Evolutionary conservation across 306 rosid genomes (phyloP).

Genomic region (Delonix regia): DNA sequence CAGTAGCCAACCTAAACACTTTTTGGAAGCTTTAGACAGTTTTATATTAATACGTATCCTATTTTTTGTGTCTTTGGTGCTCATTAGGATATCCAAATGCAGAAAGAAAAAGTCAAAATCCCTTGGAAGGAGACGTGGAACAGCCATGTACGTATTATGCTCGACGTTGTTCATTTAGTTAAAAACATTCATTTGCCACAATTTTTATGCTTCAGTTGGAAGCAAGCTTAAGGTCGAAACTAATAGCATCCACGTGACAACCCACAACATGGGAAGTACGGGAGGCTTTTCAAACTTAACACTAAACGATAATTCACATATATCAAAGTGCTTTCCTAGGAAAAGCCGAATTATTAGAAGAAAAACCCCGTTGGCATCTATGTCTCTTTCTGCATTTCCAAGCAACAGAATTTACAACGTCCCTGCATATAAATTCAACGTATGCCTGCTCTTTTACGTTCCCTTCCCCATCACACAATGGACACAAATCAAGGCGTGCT

Average conservation of each 20-base stretch:
- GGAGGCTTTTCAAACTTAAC: not conserved
- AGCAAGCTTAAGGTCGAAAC: not conserved
- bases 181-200: not conserved
- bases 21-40: not conserved
- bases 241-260: not conserved
- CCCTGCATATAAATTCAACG: conserved; percentile 12
- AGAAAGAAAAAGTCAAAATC: not conserved
- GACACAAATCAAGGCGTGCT: conserved; percentile 41
- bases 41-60: not conserved
- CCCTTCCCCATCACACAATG: conserved; percentile 32
- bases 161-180: not conserved
- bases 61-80: conserved; percentile 6
- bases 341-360: not conserved
- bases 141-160: not conserved
- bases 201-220: not conserved
- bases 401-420: conserved; percentile 18
- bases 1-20: not conserved
- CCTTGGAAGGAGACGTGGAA: not conserved
- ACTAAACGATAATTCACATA: conserved; percentile 26
- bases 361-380: conserved; percentile 14
- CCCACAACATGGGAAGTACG: not conserved
- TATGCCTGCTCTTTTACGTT: conserved; percentile 12
- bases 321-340: conserved; percentile 37
- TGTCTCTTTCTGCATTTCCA: conserved; percentile 21
- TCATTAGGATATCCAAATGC: conserved; percentile 20